These are phyloP conservation scores for Sugiyamaella marilandica DNA, from an alignment of 805 yeast species.

Conservation along the genomic window DNA sequence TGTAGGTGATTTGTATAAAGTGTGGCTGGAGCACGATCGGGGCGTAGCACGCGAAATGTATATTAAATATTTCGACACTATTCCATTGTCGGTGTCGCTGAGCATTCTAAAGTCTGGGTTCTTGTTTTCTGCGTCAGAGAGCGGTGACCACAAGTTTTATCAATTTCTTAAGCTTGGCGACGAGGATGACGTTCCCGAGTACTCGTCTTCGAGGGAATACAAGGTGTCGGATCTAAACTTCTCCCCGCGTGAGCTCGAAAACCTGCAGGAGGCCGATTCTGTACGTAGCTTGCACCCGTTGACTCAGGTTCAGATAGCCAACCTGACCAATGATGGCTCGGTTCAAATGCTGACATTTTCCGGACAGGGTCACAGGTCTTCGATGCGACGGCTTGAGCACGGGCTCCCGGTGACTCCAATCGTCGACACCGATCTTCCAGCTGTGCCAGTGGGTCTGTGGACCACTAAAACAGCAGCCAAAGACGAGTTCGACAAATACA, in stretches of 20 bases:
- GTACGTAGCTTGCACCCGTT: slow-evolving; percentile 52
- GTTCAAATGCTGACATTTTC: slow-evolving; percentile 41
- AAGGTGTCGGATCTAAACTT: slow-evolving; percentile 13
- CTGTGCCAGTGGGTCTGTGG: slow-evolving; percentile 56
- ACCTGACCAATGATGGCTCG: slow-evolving; percentile 29
- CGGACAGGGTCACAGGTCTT: slow-evolving; percentile 41
- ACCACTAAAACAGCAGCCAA: slow-evolving; percentile 47
- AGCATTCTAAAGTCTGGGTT: slow-evolving; percentile 71
- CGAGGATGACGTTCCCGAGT: slow-evolving; percentile 39
- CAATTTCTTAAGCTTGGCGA: slow-evolving; percentile 77
- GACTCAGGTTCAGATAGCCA: slow-evolving; percentile 36
- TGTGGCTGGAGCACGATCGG: slow-evolving; percentile 44
- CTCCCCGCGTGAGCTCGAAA: slow-evolving; percentile 36
- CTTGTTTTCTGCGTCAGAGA: slow-evolving; percentile 59
- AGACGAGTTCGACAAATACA: slow-evolving; percentile 53
- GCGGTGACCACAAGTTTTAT: slow-evolving; percentile 61
- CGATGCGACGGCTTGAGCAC: slow-evolving; percentile 46
- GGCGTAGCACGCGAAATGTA: slow-evolving; percentile 39
- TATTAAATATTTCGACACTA: slow-evolving; percentile 73
- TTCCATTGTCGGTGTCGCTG: slow-evolving; percentile 53
- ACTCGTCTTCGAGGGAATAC: slow-evolving; percentile 31
- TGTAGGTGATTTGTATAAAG: slow-evolving; percentile 71
- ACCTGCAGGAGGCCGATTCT: slow-evolving; percentile 55
- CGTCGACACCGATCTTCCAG: slow-evolving; percentile 74
- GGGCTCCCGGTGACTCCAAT: slow-evolving; percentile 59